These are phyloP conservation scores for Collybia nuda DNA, from an alignment of 768 basidiomycete genomes.

Conservation along the genomic window DNA sequence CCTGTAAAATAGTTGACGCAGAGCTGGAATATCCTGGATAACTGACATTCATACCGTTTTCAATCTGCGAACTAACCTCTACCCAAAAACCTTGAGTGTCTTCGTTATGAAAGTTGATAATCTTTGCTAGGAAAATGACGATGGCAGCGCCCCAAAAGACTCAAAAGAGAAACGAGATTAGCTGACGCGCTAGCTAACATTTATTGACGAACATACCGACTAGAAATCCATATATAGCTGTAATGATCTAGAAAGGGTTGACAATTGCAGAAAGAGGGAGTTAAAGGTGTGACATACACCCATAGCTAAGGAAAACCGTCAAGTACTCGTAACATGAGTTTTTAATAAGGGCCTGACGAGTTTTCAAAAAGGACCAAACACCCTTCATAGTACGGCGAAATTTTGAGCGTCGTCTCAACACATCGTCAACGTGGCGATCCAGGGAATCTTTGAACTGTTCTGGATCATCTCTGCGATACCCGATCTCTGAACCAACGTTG, in stretches of 20 bases:
- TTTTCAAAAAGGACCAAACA: slow-evolving; percentile 82
- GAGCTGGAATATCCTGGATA: background rate
- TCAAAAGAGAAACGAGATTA: slow-evolving; percentile 14
- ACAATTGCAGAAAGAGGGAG: slow-evolving; percentile 4
- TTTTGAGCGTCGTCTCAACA: slow-evolving; percentile 61
- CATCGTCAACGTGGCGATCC: slow-evolving; percentile 78
- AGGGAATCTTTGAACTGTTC: slow-evolving; percentile 43
- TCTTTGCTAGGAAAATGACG: slow-evolving; percentile 65
- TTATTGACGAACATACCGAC: slow-evolving; percentile 46
- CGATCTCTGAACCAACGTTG: slow-evolving; percentile 28
- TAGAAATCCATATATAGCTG: slow-evolving; percentile 76
- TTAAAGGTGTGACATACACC: slow-evolving; percentile 45
- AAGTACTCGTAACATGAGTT: background rate
- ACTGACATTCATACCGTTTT: slow-evolving; percentile 52
- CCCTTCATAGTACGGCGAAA: slow-evolving; percentile 62
- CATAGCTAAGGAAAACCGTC: slow-evolving; percentile 44
- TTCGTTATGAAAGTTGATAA: slow-evolving; percentile 70
- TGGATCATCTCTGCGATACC: slow-evolving; percentile 16
- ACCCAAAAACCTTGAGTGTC: slow-evolving; percentile 81
- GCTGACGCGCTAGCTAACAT: background rate
- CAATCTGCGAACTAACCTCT: slow-evolving; percentile 74
- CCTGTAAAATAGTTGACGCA: slow-evolving; percentile 33
- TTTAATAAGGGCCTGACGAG: slow-evolving; percentile 46
- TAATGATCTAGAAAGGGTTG: slow-evolving; percentile 43
- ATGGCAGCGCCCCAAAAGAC: slow-evolving; percentile 90